Conservation (phyloP, 2,329 filamentous ascomycete species). For the Coniochaeta sp. region DNA sequence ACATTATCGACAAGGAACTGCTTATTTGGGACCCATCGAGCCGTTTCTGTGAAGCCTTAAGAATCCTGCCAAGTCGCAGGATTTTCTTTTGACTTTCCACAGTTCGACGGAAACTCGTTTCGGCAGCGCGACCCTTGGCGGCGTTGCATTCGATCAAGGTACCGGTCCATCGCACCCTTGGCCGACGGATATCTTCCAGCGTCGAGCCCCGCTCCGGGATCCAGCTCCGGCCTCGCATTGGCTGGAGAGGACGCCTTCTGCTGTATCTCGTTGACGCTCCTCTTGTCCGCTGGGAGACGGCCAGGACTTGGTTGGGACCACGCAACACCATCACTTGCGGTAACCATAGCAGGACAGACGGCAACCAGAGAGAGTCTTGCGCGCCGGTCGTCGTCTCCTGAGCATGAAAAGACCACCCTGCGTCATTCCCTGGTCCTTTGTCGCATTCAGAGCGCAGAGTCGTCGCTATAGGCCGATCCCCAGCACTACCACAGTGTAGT, state of each 20-base stretch:
- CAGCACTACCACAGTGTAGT: neutral
- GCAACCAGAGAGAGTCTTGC: neutral
- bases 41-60: neutral
- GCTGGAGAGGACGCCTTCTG: neutral
- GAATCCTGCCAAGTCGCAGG: neutral
- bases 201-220: neutral
- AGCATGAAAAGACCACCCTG: neutral
- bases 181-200: conserved; percentile 1
- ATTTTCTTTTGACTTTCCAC: neutral
- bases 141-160: neutral
- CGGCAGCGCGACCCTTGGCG: neutral
- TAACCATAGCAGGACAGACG: neutral
- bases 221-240: conserved; percentile 1
- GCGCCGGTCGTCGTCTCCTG: neutral
- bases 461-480: neutral
- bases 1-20: neutral
- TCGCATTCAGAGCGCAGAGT: neutral
- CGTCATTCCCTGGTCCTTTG: neutral
- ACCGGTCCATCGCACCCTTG: neutral
- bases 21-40: neutral
- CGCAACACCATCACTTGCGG: neutral
- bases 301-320: neutral
- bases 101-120: neutral
- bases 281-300: neutral
- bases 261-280: neutral